Base-by-base conservation (phyloP, 345 rosid genomes). In the Rhodamnia rubescens region DNA sequence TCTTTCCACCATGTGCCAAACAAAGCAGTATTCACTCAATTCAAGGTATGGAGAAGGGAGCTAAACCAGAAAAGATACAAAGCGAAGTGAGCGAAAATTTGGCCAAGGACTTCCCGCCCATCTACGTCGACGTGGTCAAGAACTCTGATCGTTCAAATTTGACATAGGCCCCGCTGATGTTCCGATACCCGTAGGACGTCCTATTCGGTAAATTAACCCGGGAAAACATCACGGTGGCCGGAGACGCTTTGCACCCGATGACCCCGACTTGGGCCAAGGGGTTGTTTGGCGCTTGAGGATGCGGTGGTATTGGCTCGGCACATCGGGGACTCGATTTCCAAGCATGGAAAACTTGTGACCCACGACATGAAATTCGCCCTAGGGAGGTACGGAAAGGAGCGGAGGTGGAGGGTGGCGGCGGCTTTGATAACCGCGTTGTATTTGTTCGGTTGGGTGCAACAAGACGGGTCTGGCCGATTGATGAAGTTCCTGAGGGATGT, bases 241-340 rank as follows among this genome's bases (percentile, higher is more conserved):
- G 95, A 2, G 93, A 92, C 27, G 95, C 94, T 11, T 87, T 91
- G 87, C 92, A 93, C 40, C 91, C 92, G 10, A 92, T 88, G 91
- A 93, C 91, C 1, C 94, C 53, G 89, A 91, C 51, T 84, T 92
- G 1, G 92, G 86, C 13, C 91, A 89, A 61, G 92, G 1, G 93
- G 90, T 0, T 85, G 92, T 20, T 12, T 74, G 0, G 91, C 92
- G 3, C 80, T 89, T 11, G 91, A 91, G 85, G 94, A 92, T 8
- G 89, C 87, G 14, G 91, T 90, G 15, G 90, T 89, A 0, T 74
- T 90, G 3, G 89, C 86, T 16, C 86, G 91, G n/a, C 92, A 86
- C 86, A 74, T 90, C 2, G 94, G 90, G 40, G 55, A 74, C 21
- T 88, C 85, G 1, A 27, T 87, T 1, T 83, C 83, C 14, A 44